Evolutionary conservation across 371 early-diverging fungal species (phyloP).

Genomic region (Circinella umbellata): DNA sequence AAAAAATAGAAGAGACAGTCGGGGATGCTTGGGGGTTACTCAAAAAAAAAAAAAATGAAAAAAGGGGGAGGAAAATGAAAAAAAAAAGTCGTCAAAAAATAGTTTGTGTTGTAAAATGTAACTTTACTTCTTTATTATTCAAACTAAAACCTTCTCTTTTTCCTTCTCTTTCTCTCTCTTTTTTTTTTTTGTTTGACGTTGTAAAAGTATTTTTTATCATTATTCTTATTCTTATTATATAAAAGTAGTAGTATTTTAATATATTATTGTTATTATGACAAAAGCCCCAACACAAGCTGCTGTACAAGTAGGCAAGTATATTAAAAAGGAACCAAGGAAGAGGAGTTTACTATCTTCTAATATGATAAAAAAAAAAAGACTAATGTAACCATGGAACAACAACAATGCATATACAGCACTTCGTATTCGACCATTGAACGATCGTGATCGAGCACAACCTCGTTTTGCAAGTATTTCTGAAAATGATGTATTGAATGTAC

Average conservation of each 20-base stretch:
- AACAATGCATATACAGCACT: conserved; percentile 14
- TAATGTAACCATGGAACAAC: background rate
- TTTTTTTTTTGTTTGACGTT: background rate
- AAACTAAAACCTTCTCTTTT: no score
- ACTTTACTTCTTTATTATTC: no score
- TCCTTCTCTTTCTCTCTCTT: background rate
- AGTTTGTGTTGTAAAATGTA: background rate
- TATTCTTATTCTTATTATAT: no score
- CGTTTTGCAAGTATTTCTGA: conserved; percentile 36
- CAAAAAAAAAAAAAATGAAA: background rate
- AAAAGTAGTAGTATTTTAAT: background rate
- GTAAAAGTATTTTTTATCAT: no score
- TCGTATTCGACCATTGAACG: conserved; percentile 50
- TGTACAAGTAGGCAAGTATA: conserved; percentile 50
- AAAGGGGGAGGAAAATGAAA: background rate
- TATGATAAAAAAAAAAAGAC: background rate
- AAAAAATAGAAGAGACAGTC: background rate
- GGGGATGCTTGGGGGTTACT: background rate
- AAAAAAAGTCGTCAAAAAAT: background rate
- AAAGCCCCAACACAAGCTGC: conserved; percentile 23
- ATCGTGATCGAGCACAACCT: conserved; percentile 50
- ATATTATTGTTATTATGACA: conserved; percentile 7
- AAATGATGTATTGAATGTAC: conserved; percentile 39
- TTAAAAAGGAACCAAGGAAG: no score
- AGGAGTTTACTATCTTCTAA: background rate